These are phyloP conservation scores for Lolium rigidum DNA, from an alignment of 176 grass and related monocot genomes.

Conservation along the genomic window DNA sequence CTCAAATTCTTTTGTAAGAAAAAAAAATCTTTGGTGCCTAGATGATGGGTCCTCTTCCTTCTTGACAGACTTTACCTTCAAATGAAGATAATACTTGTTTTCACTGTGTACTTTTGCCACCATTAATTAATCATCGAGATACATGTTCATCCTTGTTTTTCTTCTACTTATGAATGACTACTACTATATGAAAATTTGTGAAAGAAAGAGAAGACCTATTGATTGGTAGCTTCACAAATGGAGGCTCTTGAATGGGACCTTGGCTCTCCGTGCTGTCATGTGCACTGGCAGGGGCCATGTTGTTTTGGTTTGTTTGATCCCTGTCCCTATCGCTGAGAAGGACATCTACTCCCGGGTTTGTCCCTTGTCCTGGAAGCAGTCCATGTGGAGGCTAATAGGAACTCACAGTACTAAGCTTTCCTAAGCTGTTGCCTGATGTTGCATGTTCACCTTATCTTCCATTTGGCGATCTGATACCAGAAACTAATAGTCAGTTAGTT, in stretches of 20 bases:
- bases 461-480: conserved; percentile 10
- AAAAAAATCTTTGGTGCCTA: conserved; percentile 35
- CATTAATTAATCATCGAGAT: conserved; percentile 24
- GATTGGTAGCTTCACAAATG: conserved; percentile 24
- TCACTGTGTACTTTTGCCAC: conserved; percentile 34
- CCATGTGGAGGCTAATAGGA: conserved; percentile 56
- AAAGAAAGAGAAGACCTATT: background rate
- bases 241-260: background rate
- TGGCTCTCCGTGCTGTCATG: conserved; percentile 43
- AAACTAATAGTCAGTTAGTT: background rate
- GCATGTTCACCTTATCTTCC: conserved; percentile 40
- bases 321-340: conserved; percentile 42
- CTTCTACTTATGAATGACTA: background rate
- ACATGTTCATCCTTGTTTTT: background rate
- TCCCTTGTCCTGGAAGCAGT: conserved; percentile 28
- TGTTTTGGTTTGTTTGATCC: conserved; percentile 32
- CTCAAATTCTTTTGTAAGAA: conserved; percentile 74
- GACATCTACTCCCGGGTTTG: conserved; percentile 48
- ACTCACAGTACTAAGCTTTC: conserved; percentile 7
- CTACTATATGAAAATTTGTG: background rate
- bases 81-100: conserved; percentile 62
- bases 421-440: conserved; percentile 30
- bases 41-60: conserved; percentile 18
- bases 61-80: conserved; percentile 53
- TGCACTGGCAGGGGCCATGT: conserved; percentile 41